Evolutionary conservation across 2,329 filamentous ascomycete species (phyloP), one percentile per base, ranked within the genome.

Genomic region (Phaeosphaeriaceae sp.): DNA sequence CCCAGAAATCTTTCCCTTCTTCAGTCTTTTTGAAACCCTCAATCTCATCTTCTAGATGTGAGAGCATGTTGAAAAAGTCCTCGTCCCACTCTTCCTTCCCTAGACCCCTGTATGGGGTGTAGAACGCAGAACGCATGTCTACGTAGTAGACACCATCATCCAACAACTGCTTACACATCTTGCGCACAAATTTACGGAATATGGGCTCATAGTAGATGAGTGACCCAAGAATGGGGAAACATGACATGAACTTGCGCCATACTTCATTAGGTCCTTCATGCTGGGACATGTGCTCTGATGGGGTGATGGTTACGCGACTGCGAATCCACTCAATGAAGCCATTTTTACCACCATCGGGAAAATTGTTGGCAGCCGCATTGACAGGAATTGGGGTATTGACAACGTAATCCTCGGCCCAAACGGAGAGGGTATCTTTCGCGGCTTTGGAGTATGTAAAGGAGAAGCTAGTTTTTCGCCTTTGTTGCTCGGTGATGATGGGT

Each of bases 161-260:
- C n/a, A 87, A 79, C 17, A 97, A 79, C 39, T 87, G 81, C 40
- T 77, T 77, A 72, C 96, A 84, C 61, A 97, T 80, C 17, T 84
- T 82, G 21, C 82, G 84, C 52, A 97, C 76, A 65, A 91, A 95
- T 15, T 79, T 78, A 18, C 91, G 85, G 75, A 90, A 93, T 55
- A 97, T 90, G 12, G 92, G 92, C 74, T 97, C 93, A 74, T 97
- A 96, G 74, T 88, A 89, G 40, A 96, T 81, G 42, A 96, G 83
- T 13, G 85, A 87, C 33, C 84, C 83, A 36, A 93, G 80, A 3
- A 93, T 83, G 2, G 81, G 75, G 73, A 97, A 96, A 53, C 87
- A 88, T 36, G 82, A 84, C 41, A 76, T 77, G 74, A 97, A 96
- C 67, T 94, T 92, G 18, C 80, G 77, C 92, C 92, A 97, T 46